Base-by-base conservation (phyloP, 2,329 filamentous ascomycete species). In the Beauveria scarabaeidicola region DNA sequence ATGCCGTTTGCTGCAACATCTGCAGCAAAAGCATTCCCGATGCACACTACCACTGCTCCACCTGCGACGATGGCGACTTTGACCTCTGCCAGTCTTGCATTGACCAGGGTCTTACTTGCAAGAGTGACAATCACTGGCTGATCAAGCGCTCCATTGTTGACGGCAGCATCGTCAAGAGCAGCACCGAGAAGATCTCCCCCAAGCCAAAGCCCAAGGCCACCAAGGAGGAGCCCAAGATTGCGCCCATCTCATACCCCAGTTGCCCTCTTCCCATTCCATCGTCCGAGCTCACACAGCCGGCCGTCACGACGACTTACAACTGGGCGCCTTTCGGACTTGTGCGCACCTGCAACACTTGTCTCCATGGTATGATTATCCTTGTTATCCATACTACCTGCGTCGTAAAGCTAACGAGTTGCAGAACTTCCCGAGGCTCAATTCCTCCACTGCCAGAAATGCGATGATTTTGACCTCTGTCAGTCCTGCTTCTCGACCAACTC, bases 381-480 rank as follows among this genome's bases (percentile, higher is more conserved):
- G 5, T 43, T 25, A 38, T 15, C 17, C 25, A n/a, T 5, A 40
- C 25, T 13, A 3, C 25, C 13, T 46, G 38, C n/a, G 17, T 7
- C 5, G 6, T 2, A 3, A 51, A n/a, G 11, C 53, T 58, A 58
- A 61, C 27, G 41, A 5, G 3, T 32, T 21, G 1, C 47, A 83
- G 88, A 90, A 70, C 80, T 91, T 58, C 81, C 85, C 8, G 91
- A 96, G 70, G 76, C 81, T 27, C 82, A 90, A 63, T 95, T 97
- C 68, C 83, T 97, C 56, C 91, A 92, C 68, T 99, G 94, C 80
- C 81, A 78, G 8, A 75, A 81, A 21, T 99, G 94, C 72, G 87
- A 90, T 17, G 94, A 99, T 74, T 97, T 87, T 71, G 94, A 99
- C 69, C 82, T 99, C 41, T 99, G 94, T 81, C 82, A 92, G 67